Base-by-base conservation (phyloP, 1,139 yeast species). In the Blastobotrys raffinosifermentans region DNA sequence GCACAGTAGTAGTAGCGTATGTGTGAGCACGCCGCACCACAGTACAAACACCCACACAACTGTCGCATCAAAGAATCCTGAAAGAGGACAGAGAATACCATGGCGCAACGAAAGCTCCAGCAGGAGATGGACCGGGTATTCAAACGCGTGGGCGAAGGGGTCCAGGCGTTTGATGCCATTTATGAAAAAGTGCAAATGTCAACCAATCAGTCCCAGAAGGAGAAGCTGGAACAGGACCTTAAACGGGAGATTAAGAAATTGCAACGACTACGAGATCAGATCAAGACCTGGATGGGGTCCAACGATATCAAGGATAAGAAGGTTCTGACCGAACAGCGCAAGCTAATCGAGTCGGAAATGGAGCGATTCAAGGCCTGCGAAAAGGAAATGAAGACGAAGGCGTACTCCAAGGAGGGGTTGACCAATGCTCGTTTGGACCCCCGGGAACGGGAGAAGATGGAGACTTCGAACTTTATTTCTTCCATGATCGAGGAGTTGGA, bases 341-440 rank as follows among this genome's bases (percentile, higher is more conserved):
- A 80, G 50, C 68, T 79, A 49, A 91, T 93, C 50, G 96, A 93
- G 61, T 76, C 76, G 31, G 64, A 54, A 39, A 91, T 91, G 99
- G 98, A 93, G 63, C 75, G 91, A 51, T 93, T 93, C 65, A 93
- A 93, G 60, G 91, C 91, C 37, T 84, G 89, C 49, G 99, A 93
- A 60, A 85, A 89, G 65, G 78, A 83, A 50, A 83, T 87, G 77
- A 93, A 93, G 65, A 89, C 95, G 25, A 93, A 93, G 60, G 96
- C 95, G 41, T 93, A 86, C 57, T 81, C 94, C 29, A 86, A 86
- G 57, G 98, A 91, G 63, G 98, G 97, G 1, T 70, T 91, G 49
- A 87, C 83, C 42, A 73, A 80, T 51, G 75, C 77, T 43, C 70
- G 74, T 44, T 65, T 76, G 31, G 94, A 85, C 59, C 93, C 91